Evolutionary conservation across 805 yeast genomes (phyloP).

Genomic region (Tetrapisispora iriomotensis): DNA sequence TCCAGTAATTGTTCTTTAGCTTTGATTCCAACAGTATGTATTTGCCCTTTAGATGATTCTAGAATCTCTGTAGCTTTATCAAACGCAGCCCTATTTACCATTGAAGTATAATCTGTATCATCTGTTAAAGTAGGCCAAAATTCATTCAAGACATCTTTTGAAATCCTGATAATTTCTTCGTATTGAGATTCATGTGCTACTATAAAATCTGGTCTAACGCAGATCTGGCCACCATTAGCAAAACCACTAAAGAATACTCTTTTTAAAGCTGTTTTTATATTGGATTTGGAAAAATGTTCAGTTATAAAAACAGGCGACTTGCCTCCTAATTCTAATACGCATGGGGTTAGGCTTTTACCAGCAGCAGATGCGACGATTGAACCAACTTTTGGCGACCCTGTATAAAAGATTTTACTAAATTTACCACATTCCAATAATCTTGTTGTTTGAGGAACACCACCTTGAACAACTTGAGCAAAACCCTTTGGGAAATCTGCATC

Average conservation of each 20-base stretch:
- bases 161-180: constrained; percentile 37
- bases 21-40: not conserved
- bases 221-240: constrained; percentile 80
- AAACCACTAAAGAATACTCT: constrained; percentile 74
- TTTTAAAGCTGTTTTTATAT: constrained; percentile 40
- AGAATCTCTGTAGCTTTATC: constrained; percentile 38
- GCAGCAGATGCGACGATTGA: constrained; percentile 69
- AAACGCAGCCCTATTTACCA: constrained; percentile 48
- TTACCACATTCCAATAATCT: constrained; percentile 44
- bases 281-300: constrained; percentile 35
- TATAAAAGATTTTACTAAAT: constrained; percentile 76
- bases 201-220: constrained; percentile 81
- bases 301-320: constrained; percentile 78
- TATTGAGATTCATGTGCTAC: constrained; percentile 53
- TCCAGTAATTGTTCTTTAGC: constrained; percentile 30
- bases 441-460: constrained; percentile 58
- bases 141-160: constrained; percentile 33
- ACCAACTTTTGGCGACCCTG: constrained; percentile 76
- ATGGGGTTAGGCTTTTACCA: constrained; percentile 76
- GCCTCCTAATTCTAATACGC: constrained; percentile 80
- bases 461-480: constrained; percentile 57
- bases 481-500: constrained; percentile 42
- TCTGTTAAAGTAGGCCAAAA: constrained; percentile 36
- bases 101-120: constrained; percentile 44
- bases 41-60: constrained; percentile 39